These are phyloP conservation scores for Stachybotrys elegans DNA, from an alignment of 2,329 filamentous ascomycete species.

Conservation along the genomic window DNA sequence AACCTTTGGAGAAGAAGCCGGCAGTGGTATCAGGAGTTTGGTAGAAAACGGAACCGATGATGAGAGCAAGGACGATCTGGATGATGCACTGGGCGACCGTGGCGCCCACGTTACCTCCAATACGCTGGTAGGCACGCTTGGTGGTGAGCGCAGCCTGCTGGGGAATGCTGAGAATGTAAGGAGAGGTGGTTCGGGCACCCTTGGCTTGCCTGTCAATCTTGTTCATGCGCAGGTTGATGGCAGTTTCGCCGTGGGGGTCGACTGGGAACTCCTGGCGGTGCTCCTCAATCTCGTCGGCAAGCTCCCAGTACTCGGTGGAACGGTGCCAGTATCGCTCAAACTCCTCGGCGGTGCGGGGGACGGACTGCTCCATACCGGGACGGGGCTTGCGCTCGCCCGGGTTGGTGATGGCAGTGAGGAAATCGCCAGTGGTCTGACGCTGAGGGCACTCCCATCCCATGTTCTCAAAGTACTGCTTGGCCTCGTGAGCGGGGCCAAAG, in stretches of 20 bases:
- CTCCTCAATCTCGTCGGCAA: constrained; percentile 39
- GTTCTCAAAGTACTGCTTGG: constrained; percentile 59
- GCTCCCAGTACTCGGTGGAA: constrained; percentile 47
- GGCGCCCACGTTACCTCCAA: constrained; percentile 59
- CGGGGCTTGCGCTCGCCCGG: constrained; percentile 63
- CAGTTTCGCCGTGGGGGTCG: constrained; percentile 30
- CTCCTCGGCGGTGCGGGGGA: constrained; percentile 37
- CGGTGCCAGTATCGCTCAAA: constrained; percentile 25
- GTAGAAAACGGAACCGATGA: constrained; percentile 65
- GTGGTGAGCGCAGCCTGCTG: constrained; percentile 53
- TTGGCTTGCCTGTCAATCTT: constrained; percentile 44
- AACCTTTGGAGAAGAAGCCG: constrained; percentile 60
- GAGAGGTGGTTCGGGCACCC: constrained; percentile 45
- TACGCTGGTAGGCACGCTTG: constrained; percentile 57
- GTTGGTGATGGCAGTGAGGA: constrained; percentile 59
- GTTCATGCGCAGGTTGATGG: background rate
- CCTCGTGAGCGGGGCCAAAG: constrained; percentile 55
- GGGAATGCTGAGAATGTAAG: constrained; percentile 49
- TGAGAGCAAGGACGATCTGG: constrained; percentile 54
- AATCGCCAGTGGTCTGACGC: constrained; percentile 61
- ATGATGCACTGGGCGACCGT: constrained; percentile 58
- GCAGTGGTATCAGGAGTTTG: constrained; percentile 50
- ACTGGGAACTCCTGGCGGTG: constrained; percentile 47
- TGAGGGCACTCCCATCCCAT: constrained; percentile 59
- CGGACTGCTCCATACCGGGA: constrained; percentile 29